Percentiles rank a stretch among this genome's conserved stretches.
phyloP scores from a whole-genome alignment of 306 rosid species.

The Cotoneaster glaucophyllus region DNA sequence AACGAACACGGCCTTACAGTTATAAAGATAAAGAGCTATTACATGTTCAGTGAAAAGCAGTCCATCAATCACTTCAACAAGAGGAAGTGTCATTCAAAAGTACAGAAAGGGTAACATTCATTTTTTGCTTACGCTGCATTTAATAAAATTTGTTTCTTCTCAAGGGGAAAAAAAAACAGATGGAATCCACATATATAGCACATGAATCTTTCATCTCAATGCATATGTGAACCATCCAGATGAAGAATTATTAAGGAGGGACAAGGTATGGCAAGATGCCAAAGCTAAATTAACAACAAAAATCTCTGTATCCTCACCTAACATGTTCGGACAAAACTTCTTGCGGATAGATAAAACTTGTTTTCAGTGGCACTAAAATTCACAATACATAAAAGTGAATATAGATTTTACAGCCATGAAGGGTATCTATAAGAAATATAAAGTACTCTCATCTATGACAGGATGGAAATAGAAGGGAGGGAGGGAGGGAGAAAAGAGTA shows the following conservation, averaged over 20 bases:
- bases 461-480: not conserved
- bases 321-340: not conserved
- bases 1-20: no score
- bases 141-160: no score
- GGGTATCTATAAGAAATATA: not conserved
- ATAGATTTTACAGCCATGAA: not conserved
- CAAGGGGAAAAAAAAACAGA: not conserved
- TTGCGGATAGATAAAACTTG: not conserved
- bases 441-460: not conserved
- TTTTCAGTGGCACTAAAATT: not conserved
- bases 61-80: not conserved
- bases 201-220: not conserved
- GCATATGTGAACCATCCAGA: not conserved
- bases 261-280: not conserved
- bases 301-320: not conserved
- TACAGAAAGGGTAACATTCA: not conserved
- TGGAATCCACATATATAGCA: not conserved
- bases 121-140: no score
- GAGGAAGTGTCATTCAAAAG: not conserved
- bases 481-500: not conserved
- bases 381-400: not conserved
- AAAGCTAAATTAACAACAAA: not conserved
- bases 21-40: not conserved
- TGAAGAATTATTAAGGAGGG: not conserved
- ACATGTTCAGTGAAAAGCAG: not conserved